phyloP scores from a whole-genome alignment of 2,329 filamentous ascomycete genomes.

The Pseudogymnoascus sp. region DNA sequence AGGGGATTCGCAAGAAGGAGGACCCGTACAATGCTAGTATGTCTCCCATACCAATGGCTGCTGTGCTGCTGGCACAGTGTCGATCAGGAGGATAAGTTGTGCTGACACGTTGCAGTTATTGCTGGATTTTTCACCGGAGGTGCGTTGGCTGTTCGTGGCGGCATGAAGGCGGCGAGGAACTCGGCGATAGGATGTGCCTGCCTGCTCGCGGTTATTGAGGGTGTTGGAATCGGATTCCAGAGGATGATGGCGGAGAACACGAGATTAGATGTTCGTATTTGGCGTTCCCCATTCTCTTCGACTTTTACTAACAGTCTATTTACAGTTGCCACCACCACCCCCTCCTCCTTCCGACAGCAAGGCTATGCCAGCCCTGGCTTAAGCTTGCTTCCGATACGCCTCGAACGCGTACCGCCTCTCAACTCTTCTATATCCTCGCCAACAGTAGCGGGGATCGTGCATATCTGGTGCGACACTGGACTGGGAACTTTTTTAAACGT shows the following conservation, averaged over 20 bases:
- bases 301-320: background rate
- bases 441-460: background rate
- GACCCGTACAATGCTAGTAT: conserved; percentile 89
- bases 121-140: conserved; percentile 96
- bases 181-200: conserved; percentile 94
- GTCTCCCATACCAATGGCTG: conserved; percentile 22
- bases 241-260: conserved; percentile 89
- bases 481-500: conserved; percentile 5
- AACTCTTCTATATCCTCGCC: conserved; percentile 3
- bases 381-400: conserved; percentile 1
- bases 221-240: conserved; percentile 91
- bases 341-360: conserved; percentile 7
- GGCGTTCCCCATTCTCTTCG: background rate
- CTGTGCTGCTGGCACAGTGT: background rate
- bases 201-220: conserved; percentile 90
- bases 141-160: conserved; percentile 82
- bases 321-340: background rate
- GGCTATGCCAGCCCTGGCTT: conserved; percentile 4
- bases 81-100: background rate
- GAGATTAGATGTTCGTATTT: conserved; percentile 51
- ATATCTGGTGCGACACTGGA: conserved; percentile 1
- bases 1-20: conserved; percentile 91
- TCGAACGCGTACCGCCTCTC: conserved; percentile 2
- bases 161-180: conserved; percentile 85
- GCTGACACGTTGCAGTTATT: conserved; percentile 49